phyloP scores from a whole-genome alignment of 1,284 basidiomycete species.

The Sporisorium exsertum region DNA sequence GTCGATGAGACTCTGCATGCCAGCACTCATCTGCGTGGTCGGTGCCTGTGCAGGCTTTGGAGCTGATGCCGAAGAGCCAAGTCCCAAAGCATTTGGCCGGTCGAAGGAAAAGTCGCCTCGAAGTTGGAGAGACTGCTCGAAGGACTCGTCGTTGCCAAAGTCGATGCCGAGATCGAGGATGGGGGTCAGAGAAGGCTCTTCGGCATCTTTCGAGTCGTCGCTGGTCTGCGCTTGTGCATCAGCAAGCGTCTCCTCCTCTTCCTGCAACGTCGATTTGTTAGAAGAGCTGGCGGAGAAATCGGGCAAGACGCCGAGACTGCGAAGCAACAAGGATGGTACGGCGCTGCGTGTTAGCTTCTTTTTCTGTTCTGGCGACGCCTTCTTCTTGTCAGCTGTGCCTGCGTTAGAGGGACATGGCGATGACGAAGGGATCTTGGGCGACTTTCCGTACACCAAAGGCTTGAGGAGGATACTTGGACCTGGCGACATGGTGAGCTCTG shows the following conservation, averaged over 20 bases:
- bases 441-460: conserved; percentile 42
- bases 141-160: conserved; percentile 36
- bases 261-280: conserved; percentile 4
- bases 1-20: conserved; percentile 32
- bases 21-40: conserved; percentile 19
- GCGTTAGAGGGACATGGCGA: conserved; percentile 24
- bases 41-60: conserved; percentile 1
- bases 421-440: conserved; percentile 20
- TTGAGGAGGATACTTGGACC: conserved; percentile 50
- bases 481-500: conserved; percentile 45
- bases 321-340: conserved; percentile 49
- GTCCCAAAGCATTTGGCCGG: conserved; percentile 4
- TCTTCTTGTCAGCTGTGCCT: conserved; percentile 6
- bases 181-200: conserved; percentile 46
- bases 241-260: conserved; percentile 12
- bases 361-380: conserved; percentile 24
- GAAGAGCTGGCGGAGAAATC: conserved; percentile 20
- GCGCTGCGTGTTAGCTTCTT: conserved; percentile 43
- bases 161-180: conserved; percentile 54
- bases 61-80: not conserved
- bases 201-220: conserved; percentile 16
- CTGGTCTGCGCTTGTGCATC: conserved; percentile 4
- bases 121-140: conserved; percentile 38
- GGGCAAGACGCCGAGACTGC: conserved; percentile 46
- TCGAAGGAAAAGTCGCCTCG: conserved; percentile 40